Evolutionary conservation across 1,139 yeast species (phyloP), one percentile per base, ranked within the genome.

Genomic region (Taphrina flavorubra): DNA sequence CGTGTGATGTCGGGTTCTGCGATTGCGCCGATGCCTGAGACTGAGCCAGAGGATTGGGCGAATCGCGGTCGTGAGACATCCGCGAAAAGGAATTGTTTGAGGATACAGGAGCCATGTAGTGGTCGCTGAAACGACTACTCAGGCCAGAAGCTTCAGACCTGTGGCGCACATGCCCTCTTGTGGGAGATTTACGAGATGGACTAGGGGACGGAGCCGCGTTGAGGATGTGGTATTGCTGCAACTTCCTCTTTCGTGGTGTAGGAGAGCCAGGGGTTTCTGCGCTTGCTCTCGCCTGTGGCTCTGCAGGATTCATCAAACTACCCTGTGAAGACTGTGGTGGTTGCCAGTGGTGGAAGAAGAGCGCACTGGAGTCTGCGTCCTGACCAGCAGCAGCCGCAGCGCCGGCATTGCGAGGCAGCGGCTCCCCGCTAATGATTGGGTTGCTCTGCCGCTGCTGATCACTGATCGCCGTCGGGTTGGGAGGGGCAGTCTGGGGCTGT

Each of bases 261-360:
- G 67, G 67, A 7, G 61, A 55, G 10, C 61, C 61, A 10, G 67
- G 67, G 7, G 25, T 18, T 14, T 61, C 58, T 7, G 37, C 36
- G 36, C n/a, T 14, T 10, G 49, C n/a, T 6, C 49, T n/a, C n/a
- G 16, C 40, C 11, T 14, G 14, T 8, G 13, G 53, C n/a, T 59
- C 56, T 47, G 16, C 34, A 14, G 46, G 47, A 20, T 36, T 51
- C 51, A 20, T 18, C 49, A 31, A 49, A 8, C 37, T 37, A 25
- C 39, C 47, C 39, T 47, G 51, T 18, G 44, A 39, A 14, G 46
- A 55, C 51, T 62, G 66, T 18, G 67, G 67, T 31, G 67, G 67
- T 46, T 55, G 67, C 67, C 67, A 63, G 31, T 63, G 67, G 18
- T 63, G 67, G 36, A 63, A 63, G 47, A 44, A 63, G 34, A 63